phyloP scores from a whole-genome alignment of 2,329 filamentous ascomycete species.

The Penicillium sp. region DNA sequence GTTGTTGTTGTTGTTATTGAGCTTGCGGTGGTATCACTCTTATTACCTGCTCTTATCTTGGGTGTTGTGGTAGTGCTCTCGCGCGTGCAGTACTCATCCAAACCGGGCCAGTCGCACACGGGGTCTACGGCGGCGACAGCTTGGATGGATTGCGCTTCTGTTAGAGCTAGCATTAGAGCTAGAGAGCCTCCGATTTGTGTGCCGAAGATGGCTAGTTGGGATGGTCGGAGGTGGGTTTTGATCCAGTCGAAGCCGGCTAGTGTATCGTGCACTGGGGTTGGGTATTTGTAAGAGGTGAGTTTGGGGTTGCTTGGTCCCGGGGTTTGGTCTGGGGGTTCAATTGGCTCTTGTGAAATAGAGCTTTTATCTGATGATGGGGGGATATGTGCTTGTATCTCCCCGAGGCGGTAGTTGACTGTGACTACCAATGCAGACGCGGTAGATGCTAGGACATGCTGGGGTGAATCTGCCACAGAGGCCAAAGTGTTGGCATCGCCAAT shows the following conservation, averaged over 20 bases:
- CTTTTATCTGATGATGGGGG: background rate
- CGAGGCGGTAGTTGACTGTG: conserved; percentile 44
- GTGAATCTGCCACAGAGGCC: conserved; percentile 2
- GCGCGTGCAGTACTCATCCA: conserved; percentile 41
- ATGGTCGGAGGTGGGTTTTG: conserved; percentile 29
- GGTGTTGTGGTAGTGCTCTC: background rate
- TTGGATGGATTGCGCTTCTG: conserved; percentile 34
- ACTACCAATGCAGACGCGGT: conserved; percentile 36
- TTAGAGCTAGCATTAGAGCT: conserved; percentile 45
- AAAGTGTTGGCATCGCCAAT: background rate
- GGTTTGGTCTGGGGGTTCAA: background rate
- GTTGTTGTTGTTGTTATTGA: background rate
- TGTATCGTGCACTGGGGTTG: conserved; percentile 41
- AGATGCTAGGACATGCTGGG: conserved; percentile 31
- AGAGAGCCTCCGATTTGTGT: conserved; percentile 42
- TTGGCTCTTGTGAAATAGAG: background rate
- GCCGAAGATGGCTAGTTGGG: conserved; percentile 33
- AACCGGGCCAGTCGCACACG: conserved; percentile 39
- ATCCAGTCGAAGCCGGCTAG: conserved; percentile 42
- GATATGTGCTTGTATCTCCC: conserved; percentile 3
- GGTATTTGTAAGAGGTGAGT: conserved; percentile 29
- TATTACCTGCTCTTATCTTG: background rate
- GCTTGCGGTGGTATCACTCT: background rate
- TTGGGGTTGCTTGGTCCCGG: background rate
- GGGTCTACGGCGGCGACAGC: conserved; percentile 37